phyloP scores from a whole-genome alignment of 2,329 filamentous ascomycete species.

The Zopfia rhizophila region DNA sequence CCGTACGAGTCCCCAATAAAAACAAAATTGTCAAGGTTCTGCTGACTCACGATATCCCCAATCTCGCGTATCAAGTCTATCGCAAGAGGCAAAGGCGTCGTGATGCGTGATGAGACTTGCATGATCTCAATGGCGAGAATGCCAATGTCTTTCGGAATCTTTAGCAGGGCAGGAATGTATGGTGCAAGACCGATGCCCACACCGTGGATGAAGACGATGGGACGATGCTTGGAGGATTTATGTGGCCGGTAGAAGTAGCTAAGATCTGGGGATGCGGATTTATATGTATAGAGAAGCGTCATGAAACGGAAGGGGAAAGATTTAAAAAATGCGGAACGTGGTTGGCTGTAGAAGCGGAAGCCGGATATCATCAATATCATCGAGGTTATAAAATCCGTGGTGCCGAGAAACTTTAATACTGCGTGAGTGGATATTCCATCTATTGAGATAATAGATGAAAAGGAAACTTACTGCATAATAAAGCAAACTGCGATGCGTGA shows the following conservation, averaged over 20 bases:
- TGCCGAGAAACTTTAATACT: constrained; percentile 49
- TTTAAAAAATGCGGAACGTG: constrained; percentile 52
- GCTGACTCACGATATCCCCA: constrained; percentile 62
- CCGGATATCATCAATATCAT: constrained; percentile 56
- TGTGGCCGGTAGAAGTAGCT: constrained; percentile 67
- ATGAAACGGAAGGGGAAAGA: constrained; percentile 68
- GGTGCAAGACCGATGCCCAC: constrained; percentile 73
- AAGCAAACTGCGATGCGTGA: constrained; percentile 65
- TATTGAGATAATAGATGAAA: background rate
- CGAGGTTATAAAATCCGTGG: constrained; percentile 57
- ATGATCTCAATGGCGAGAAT: constrained; percentile 71
- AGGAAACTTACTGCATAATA: constrained; percentile 66
- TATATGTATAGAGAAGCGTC: constrained; percentile 54
- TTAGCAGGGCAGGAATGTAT: constrained; percentile 65
- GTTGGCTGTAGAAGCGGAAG: constrained; percentile 62
- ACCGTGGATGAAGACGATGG: constrained; percentile 73
- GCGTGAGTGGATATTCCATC: constrained; percentile 16
- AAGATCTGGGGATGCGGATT: constrained; percentile 60
- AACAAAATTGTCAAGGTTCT: constrained; percentile 66
- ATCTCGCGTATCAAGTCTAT: constrained; percentile 65
- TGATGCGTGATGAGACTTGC: constrained; percentile 69
- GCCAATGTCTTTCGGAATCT: constrained; percentile 63
- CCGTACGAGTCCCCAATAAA: constrained; percentile 70
- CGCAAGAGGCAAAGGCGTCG: constrained; percentile 60
- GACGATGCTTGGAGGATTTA: constrained; percentile 62